Evolutionary conservation across 106 monocot genomes (phyloP), one percentile per base, ranked within the genome.

Genomic region (Ottelia alismoides): DNA sequence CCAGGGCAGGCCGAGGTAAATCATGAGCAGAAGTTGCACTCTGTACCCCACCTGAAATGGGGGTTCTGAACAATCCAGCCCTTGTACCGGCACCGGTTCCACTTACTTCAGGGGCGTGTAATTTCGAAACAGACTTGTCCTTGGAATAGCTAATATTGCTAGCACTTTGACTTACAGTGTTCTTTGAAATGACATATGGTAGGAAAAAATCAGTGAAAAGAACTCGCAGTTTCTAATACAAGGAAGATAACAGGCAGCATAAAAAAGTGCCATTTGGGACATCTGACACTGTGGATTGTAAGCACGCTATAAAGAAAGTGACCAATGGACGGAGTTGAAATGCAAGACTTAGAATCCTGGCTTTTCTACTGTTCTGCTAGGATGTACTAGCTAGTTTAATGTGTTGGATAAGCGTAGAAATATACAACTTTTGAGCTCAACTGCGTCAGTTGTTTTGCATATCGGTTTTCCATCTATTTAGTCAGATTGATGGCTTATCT

Each of bases 1-100:
- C 96, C 45, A 89, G 76, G 24, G 96, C 89, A 20, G 96, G 96
- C 6, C 67, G 78, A 50, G 96, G 96, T 58, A 98, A 76, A 79
- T 70, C 88, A 73, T 89, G 85, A 47, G 65, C 85, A 58, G 85
- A 77, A 9, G 96, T 98, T 66, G 96, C 96, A 61, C 82, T 98
- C 32, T 98, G 96, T 24, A 98, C 89, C 31, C 96, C 96, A 62
- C 89, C 89, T 50, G 96, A 89, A 66, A 85, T 85, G 0, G 96
- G 96, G 18, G 96, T 98, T 57, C 96, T 85, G 50, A 85, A 90
- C 10, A 98, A 63, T 25, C 96, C 96, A 45, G 90, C 62, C 65
- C 82, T 81, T 10, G 82, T 79, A 68, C 78, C 63, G 1, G 25
- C 82, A 63, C 58, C 74, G 45, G 60, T 30, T 53, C 72, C 73